Evolutionary conservation across 805 yeast genomes (phyloP), one percentile per base, ranked within the genome.

Genomic region (Nakazawaea pomicola): DNA sequence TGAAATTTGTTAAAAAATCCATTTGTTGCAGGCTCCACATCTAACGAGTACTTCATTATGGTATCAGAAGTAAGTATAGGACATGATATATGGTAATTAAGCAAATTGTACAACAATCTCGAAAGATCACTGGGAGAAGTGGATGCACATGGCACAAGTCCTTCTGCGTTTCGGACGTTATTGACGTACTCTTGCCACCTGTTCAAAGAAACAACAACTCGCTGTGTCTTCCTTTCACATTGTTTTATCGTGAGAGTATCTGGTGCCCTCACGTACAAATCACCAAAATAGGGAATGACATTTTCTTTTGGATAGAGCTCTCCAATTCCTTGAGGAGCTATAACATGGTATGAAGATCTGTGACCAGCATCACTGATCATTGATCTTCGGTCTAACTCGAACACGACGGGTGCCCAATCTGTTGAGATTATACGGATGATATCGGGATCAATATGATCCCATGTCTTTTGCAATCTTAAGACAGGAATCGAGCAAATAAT

Each of bases 401-500:
- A 87, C 7, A 87, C 81, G 18, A 91, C 95, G 2, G 95, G 95
- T 0, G 93, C 86, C 97, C 97, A 91, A 51, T 85, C 95, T 38
- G 79, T 77, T 33, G 80, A 74, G 21, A 88, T 75, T 2, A 76
- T 64, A 41, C 75, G 78, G 39, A 85, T 59, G 34, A 74, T 67
- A 21, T 74, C 73, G 16, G 73, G 70, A 11, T 83, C 74, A 4
- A 89, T 85, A 36, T 68, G 65, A 6, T 80, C 65, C 98, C 98
- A 91, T 1, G 90, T 72, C 40, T 74, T 72, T 20, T 74, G 64
- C 34, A 91, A 65, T 49, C 98, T 72, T 43, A 91, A 64, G 2
- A 91, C 69, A 0, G 96, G 95, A 41, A 83, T 76, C 0, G 95
- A 84, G 52, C 95, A 82, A 2, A 90, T 70, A 1, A 83, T 71